Evolutionary conservation across 495 filamentous ascomycete species (phyloP).

Genomic region (Tuber brumale): DNA sequence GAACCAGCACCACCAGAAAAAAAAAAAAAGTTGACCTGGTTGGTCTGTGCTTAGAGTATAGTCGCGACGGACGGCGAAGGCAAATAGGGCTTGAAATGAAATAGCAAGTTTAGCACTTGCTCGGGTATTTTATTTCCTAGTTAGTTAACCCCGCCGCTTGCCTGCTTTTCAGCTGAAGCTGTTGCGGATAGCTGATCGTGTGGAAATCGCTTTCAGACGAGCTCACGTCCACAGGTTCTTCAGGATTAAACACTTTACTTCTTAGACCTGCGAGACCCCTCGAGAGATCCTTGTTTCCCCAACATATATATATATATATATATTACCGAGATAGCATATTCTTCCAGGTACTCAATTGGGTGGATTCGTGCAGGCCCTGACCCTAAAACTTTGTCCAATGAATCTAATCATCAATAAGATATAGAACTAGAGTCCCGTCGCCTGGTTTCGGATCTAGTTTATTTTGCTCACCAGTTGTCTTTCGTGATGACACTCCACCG

Average conservation of each 20-base stretch:
- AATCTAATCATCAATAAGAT: slow-evolving; percentile 37
- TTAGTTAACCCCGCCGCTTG: slow-evolving; percentile 32
- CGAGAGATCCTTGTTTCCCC: slow-evolving; percentile 32
- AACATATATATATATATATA: slow-evolving; percentile 18
- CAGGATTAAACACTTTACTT: slow-evolving; percentile 14
- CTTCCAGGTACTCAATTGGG: slow-evolving; percentile 36
- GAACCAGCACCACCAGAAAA: slow-evolving; percentile 26
- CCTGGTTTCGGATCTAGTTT: slow-evolving; percentile 28
- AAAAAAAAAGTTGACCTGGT: slow-evolving; percentile 23
- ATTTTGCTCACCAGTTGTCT: slow-evolving; percentile 7
- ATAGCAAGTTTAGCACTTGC: slow-evolving; percentile 41
- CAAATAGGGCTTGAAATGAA: slow-evolving; percentile 39
- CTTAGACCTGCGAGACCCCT: slow-evolving; percentile 23
- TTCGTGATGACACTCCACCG: slow-evolving; percentile 40
- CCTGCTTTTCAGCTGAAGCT: slow-evolving; percentile 41
- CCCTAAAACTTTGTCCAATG: slow-evolving; percentile 28
- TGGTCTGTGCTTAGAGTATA: slow-evolving; percentile 32
- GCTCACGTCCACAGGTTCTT: slow-evolving; percentile 34
- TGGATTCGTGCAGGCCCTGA: slow-evolving; percentile 10
- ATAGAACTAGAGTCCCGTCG: slow-evolving; percentile 35
- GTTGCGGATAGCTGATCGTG: slow-evolving; percentile 36
- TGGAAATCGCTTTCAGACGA: slow-evolving; percentile 34
- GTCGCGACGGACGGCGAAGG: slow-evolving; percentile 28
- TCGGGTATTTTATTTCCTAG: slow-evolving; percentile 41
- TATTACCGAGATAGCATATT: slow-evolving; percentile 22